phyloP scores from a whole-genome alignment of 2,329 filamentous ascomycete species.

The Purpureocillium lavendulum region DNA sequence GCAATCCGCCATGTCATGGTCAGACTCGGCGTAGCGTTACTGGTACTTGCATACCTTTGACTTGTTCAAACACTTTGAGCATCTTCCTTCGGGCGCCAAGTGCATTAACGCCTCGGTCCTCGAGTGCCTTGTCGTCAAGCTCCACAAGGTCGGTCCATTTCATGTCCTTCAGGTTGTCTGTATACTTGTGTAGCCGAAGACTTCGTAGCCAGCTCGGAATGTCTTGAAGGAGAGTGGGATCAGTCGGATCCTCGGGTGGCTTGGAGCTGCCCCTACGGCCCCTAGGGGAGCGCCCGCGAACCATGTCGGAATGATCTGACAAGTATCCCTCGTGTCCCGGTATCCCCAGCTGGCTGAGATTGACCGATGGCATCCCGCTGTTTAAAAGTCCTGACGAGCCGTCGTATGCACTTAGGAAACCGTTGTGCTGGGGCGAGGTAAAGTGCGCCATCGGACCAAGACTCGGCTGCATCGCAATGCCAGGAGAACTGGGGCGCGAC shows the following conservation, averaged over 20 bases:
- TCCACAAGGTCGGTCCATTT: constrained; percentile 92
- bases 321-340: constrained; percentile 75
- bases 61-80: constrained; percentile 98
- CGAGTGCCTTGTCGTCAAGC: constrained; percentile 85
- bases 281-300: constrained; percentile 82
- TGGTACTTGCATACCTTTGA: constrained; percentile 51
- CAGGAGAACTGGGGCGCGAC: constrained; percentile 84
- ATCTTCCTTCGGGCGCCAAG: constrained; percentile 93
- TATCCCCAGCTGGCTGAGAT: constrained; percentile 63
- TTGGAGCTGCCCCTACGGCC: constrained; percentile 92
- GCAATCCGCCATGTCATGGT: constrained; percentile 11
- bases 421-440: constrained; percentile 86
- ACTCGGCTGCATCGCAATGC: constrained; percentile 66
- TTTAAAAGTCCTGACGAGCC: constrained; percentile 60
- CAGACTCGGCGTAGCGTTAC: too few species aligned
- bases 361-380: constrained; percentile 62
- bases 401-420: constrained; percentile 86
- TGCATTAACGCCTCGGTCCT: constrained; percentile 89
- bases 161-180: constrained; percentile 94
- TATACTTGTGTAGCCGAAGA: constrained; percentile 95
- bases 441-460: constrained; percentile 62
- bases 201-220: constrained; percentile 95
- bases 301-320: constrained; percentile 88
- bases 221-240: constrained; percentile 81
- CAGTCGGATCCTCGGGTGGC: constrained; percentile 94